phyloP scores from a whole-genome alignment of 2,329 filamentous ascomycete species.

The Curvularia sp. region DNA sequence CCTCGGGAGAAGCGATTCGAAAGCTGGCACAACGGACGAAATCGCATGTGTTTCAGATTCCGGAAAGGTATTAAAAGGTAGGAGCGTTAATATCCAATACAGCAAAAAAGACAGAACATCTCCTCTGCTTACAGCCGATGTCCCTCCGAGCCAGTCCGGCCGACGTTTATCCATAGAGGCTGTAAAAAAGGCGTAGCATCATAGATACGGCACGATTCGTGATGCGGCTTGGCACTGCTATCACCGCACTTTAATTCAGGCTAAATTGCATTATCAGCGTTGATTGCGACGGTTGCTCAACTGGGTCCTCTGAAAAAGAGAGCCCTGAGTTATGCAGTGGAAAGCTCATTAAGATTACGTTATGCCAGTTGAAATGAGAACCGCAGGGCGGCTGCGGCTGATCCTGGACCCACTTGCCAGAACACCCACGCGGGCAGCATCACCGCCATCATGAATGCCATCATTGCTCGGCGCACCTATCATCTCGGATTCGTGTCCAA shows the following conservation, averaged over 20 bases:
- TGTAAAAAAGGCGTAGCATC: not conserved
- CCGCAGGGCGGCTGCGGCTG: conserved; percentile 7
- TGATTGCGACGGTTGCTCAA: not conserved
- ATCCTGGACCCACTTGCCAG: conserved; percentile 12
- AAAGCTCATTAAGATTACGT: conserved; percentile 5
- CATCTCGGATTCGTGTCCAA: conserved; percentile 5
- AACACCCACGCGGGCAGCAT: conserved; percentile 8
- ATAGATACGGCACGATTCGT: not conserved
- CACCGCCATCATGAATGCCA: conserved; percentile 16
- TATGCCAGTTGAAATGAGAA: conserved; percentile 6
- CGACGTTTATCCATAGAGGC: not conserved
- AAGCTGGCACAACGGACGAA: not conserved
- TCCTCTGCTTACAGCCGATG: not conserved
- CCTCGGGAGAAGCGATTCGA: not conserved
- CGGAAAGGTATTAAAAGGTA: not conserved
- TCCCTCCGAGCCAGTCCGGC: not conserved
- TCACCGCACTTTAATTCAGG: not conserved
- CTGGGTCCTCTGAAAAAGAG: not conserved
- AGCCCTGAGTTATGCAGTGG: not conserved
- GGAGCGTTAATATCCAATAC: no score
- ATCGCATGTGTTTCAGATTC: not conserved
- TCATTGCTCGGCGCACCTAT: conserved; percentile 4
- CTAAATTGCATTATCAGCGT: not conserved
- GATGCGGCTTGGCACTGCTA: not conserved
- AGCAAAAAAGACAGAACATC: no score